phyloP scores from a whole-genome alignment of 1,139 yeast species.

The Yamadazyma kanchanaburiensis region DNA sequence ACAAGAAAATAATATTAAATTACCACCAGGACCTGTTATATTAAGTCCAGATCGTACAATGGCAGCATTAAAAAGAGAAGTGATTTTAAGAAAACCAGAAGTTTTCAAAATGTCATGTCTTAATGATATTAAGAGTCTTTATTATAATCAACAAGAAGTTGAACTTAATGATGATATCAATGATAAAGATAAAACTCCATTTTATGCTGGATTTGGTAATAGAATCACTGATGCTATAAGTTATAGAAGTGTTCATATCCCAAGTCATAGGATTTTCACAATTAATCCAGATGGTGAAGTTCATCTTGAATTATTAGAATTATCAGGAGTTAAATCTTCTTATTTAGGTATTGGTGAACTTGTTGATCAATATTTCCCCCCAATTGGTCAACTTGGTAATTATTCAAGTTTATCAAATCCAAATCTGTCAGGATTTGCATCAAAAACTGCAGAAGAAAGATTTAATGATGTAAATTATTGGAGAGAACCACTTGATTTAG shows the following conservation, averaged over 20 bases:
- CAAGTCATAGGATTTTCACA: conserved; percentile 91
- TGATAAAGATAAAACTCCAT: conserved; percentile 59
- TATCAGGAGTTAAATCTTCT: conserved; percentile 88
- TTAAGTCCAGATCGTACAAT: conserved; percentile 95
- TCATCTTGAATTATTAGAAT: conserved; percentile 90
- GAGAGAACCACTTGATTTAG: conserved; percentile 77
- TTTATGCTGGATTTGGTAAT: conserved; percentile 97
- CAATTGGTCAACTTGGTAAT: conserved; percentile 48
- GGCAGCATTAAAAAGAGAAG: conserved; percentile 91
- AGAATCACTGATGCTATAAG: conserved; percentile 96
- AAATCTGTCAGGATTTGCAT: conserved; percentile 31
- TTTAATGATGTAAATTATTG: conserved; percentile 88
- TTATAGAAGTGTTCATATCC: conserved; percentile 90
- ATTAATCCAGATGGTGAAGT: conserved; percentile 97
- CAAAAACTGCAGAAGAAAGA: conserved; percentile 46
- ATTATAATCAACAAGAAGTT: conserved; percentile 29
- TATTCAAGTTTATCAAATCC: conserved; percentile 27
- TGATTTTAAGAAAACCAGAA: conserved; percentile 91
- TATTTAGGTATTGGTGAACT: conserved; percentile 89
- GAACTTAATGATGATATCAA: conserved; percentile 9
- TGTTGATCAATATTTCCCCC: conserved; percentile 97
- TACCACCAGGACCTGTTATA: conserved; percentile 94
- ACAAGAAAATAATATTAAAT: conserved; percentile 64
- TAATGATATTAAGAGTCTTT: conserved; percentile 73
- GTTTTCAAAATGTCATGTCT: conserved; percentile 97